Evolutionary conservation across 805 yeast species (phyloP).

Genomic region (Metschnikowia continentalis): DNA sequence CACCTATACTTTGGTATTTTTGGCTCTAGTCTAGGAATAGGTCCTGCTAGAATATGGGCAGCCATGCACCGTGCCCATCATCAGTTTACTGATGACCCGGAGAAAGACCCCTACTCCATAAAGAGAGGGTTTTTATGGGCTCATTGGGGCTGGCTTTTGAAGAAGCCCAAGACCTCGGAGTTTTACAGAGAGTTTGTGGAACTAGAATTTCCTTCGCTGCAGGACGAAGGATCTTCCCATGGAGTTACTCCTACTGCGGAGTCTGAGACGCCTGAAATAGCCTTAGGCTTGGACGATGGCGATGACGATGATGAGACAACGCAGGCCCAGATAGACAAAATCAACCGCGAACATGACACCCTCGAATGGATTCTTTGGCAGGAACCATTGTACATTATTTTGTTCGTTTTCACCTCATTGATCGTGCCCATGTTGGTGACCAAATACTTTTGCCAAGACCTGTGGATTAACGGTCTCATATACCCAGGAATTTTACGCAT

Average conservation of each 20-base stretch:
- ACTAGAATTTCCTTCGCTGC: slow-evolving; percentile 28
- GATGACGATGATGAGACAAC: slow-evolving; percentile 5
- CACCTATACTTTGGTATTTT: slow-evolving; percentile 50
- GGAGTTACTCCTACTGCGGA: background rate
- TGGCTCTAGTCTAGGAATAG: slow-evolving; percentile 73
- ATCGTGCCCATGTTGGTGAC: slow-evolving; percentile 29
- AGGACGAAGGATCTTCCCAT: background rate
- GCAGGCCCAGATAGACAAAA: slow-evolving; percentile 5
- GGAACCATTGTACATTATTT: slow-evolving; percentile 22
- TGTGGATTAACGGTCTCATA: slow-evolving; percentile 37
- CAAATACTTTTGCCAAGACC: slow-evolving; percentile 25
- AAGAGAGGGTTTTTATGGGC: slow-evolving; percentile 77
- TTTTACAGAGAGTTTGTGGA: slow-evolving; percentile 35
- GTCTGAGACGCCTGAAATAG: background rate
- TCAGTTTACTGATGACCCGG: slow-evolving; percentile 77
- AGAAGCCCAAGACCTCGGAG: slow-evolving; percentile 45
- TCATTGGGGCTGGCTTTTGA: slow-evolving; percentile 84
- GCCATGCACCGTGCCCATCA: slow-evolving; percentile 87
- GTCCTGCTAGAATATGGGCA: slow-evolving; percentile 76
- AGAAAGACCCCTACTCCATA: slow-evolving; percentile 81
- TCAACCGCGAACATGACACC: slow-evolving; percentile 11
- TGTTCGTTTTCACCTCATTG: slow-evolving; percentile 29
- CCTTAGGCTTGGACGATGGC: slow-evolving; percentile 11
- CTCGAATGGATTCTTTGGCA: slow-evolving; percentile 34
- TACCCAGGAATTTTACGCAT: slow-evolving; percentile 76